These are phyloP conservation scores for Mortierella sp. DNA, from an alignment of 371 early-diverging fungal species.

Conservation along the genomic window DNA sequence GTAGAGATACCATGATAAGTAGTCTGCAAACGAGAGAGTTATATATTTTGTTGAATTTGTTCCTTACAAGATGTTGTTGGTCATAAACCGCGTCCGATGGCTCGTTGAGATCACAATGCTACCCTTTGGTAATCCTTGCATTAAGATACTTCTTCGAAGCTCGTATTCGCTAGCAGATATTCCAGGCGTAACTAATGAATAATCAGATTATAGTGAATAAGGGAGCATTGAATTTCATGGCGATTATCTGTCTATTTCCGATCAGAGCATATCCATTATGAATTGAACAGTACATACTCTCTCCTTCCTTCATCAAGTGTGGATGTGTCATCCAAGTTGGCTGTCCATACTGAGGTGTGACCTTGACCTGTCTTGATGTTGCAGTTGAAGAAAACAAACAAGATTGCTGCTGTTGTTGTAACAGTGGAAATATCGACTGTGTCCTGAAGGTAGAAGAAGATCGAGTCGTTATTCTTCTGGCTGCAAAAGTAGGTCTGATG, in stretches of 20 bases:
- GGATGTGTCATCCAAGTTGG: conserved; percentile 85
- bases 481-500: conserved; percentile 24
- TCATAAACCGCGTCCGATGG: conserved; percentile 85
- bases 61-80: conserved; percentile 89
- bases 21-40: not conserved
- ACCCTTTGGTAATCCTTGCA: conserved; percentile 71
- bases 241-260: no score
- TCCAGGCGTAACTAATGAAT: conserved; percentile 81
- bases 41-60: not conserved
- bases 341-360: conserved; percentile 70
- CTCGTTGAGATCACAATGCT: conserved; percentile 83
- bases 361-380: conserved; percentile 1
- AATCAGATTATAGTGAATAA: no score
- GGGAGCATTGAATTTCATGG: no score
- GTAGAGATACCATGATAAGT: conserved; percentile 2
- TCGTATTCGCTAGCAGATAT: conserved; percentile 80
- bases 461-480: conserved; percentile 20
- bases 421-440: not conserved
- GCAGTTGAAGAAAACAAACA: conserved; percentile 25
- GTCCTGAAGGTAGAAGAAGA: conserved; percentile 10
- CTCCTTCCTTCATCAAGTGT: conserved; percentile 78
- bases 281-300: conserved; percentile 63
- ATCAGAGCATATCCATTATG: no score
- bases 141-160: conserved; percentile 75
- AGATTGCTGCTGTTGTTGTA: not conserved